A percentile compares a stretch with the other conserved stretches of the same genome.
These are phyloP conservation scores for Penicillium palitans DNA, from an alignment of 2,329 filamentous ascomycete genomes.

Conservation along the genomic window DNA sequence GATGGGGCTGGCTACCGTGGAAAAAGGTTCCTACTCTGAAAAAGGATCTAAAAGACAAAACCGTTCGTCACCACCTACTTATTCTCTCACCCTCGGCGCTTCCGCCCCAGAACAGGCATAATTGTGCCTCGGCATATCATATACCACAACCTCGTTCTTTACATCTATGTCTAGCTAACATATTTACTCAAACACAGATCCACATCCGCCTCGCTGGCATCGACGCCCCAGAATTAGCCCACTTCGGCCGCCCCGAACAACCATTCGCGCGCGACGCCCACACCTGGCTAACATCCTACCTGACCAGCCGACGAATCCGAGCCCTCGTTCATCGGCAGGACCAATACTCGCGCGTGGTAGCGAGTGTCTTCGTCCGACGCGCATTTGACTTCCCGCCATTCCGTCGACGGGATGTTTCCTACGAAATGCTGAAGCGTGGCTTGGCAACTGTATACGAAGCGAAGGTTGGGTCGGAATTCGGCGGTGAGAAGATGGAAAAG, in stretches of 20 bases:
- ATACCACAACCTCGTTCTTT: neutral
- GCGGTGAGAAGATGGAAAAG: constrained; percentile 59
- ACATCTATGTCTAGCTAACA: neutral
- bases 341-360: constrained; percentile 89
- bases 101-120: neutral
- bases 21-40: constrained; percentile 69
- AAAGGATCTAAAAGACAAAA: constrained; percentile 71
- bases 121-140: neutral
- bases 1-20: constrained; percentile 86
- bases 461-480: constrained; percentile 86
- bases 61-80: constrained; percentile 55
- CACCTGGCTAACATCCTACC: constrained; percentile 72
- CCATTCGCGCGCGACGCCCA: constrained; percentile 80
- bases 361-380: constrained; percentile 73
- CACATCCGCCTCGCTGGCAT: constrained; percentile 86
- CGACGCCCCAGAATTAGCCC: constrained; percentile 88
- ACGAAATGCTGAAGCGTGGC: constrained; percentile 83
- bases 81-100: neutral
- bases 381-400: constrained; percentile 42
- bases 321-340: constrained; percentile 81
- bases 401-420: constrained; percentile 75
- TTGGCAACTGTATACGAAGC: constrained; percentile 92
- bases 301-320: constrained; percentile 72
- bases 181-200: constrained; percentile 52
- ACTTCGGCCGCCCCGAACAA: constrained; percentile 87